Conservation (phyloP, 768 basidiomycete genomes). For the Mycena vulgaris region DNA sequence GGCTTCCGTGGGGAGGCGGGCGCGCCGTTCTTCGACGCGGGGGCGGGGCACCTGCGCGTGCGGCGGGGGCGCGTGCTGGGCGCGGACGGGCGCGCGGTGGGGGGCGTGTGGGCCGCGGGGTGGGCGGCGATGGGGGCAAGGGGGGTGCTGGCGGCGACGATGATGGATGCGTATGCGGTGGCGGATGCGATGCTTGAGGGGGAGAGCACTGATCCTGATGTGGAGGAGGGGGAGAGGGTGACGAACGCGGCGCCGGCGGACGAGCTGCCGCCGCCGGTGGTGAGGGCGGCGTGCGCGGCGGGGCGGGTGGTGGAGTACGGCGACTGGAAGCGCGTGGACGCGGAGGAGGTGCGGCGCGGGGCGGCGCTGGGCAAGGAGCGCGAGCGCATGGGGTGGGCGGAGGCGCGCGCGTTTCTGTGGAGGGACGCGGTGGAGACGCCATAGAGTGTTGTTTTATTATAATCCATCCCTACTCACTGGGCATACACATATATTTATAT, state of each 20-base stretch:
- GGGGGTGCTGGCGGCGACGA: slow-evolving; percentile 93
- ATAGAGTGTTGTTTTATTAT: neutral
- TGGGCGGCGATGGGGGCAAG: slow-evolving; percentile 95
- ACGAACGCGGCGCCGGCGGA: slow-evolving; percentile 61
- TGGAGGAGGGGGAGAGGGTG: slow-evolving; percentile 36
- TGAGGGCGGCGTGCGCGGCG: slow-evolving; percentile 59
- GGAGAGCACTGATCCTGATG: too few species aligned
- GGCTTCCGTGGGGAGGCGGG: slow-evolving; percentile 85
- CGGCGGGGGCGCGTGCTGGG: slow-evolving; percentile 20
- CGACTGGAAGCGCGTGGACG: slow-evolving; percentile 84
- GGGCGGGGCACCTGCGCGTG: slow-evolving; percentile 62
- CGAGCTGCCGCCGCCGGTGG: slow-evolving; percentile 60
- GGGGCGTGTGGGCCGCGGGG: slow-evolving; percentile 90
- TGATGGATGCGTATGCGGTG: slow-evolving; percentile 91
- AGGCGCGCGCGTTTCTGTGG: slow-evolving; percentile 55
- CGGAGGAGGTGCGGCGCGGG: slow-evolving; percentile 78
- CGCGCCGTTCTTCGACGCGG: slow-evolving; percentile 71
- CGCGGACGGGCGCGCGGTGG: slow-evolving; percentile 53
- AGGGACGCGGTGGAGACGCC: neutral
- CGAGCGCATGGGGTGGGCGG: slow-evolving; percentile 83
- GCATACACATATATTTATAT: too few species aligned
- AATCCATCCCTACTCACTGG: neutral
- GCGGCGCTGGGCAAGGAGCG: slow-evolving; percentile 74
- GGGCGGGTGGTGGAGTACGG: slow-evolving; percentile 71
- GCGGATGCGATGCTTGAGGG: slow-evolving; percentile 79